Conservation (phyloP, 1,284 basidiomycete species). For the Vanrija pseudolonga region DNA sequence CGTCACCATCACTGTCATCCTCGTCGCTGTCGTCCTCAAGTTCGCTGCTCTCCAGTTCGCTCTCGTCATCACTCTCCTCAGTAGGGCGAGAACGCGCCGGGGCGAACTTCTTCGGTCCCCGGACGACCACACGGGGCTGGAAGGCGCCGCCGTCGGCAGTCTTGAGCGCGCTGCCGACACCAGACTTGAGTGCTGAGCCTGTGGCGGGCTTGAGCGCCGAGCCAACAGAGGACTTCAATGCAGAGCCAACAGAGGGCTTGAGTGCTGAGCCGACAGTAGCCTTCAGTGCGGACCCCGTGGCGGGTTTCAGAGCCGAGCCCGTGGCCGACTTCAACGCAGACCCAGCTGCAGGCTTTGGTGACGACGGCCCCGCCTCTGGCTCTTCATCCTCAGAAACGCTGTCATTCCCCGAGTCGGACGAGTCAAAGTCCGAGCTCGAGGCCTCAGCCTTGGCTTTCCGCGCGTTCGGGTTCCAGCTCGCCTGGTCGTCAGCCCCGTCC, state of each 20-base stretch:
- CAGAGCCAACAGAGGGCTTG: background rate
- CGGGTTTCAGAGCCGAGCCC: background rate
- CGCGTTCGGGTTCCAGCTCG: conserved; percentile 42
- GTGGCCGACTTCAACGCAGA: background rate
- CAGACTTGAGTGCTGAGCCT: conserved; percentile 1
- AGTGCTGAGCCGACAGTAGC: background rate
- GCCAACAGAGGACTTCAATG: background rate
- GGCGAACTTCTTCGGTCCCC: conserved; percentile 22
- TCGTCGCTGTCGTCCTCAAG: conserved; percentile 24
- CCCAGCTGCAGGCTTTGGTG: background rate
- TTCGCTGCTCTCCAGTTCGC: conserved; percentile 17
- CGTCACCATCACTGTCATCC: too few species aligned
- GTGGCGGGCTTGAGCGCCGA: conserved; percentile 3
- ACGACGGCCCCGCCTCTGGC: conserved; percentile 16
- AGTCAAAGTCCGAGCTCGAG: conserved; percentile 46
- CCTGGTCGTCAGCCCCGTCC: conserved; percentile 12
- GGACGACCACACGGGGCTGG: conserved; percentile 30
- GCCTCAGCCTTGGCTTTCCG: conserved; percentile 10
- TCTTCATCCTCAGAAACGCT: conserved; percentile 12
- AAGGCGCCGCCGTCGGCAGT: conserved; percentile 23
- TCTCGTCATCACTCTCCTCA: conserved; percentile 20
- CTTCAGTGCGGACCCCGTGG: background rate
- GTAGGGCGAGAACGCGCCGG: conserved; percentile 9
- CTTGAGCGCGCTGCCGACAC: conserved; percentile 12
- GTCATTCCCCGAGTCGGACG: conserved; percentile 45